These are phyloP conservation scores for Ilex asprella DNA, from an alignment of 257 asterid species.

Conservation along the genomic window DNA sequence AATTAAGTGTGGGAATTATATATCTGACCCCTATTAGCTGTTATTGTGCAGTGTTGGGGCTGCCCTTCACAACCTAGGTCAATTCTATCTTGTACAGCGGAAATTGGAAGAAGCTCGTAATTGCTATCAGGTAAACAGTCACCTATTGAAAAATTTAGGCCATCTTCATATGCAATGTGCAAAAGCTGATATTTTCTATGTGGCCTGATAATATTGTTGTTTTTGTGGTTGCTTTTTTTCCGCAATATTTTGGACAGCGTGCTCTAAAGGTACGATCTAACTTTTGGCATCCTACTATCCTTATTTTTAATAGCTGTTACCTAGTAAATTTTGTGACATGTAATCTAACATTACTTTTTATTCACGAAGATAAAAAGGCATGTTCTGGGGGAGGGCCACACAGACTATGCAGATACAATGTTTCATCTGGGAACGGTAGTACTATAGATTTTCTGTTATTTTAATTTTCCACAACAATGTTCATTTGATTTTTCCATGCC, in stretches of 20 bases:
- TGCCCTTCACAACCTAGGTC: slow-evolving; percentile 94
- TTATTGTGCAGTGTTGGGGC: slow-evolving; percentile 71
- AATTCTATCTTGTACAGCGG: slow-evolving; percentile 59
- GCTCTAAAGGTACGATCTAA: slow-evolving; percentile 70
- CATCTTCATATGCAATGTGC: neutral
- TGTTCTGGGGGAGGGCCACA: slow-evolving; percentile 69
- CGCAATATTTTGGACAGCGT: slow-evolving; percentile 50
- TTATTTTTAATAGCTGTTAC: slow-evolving; percentile 17
- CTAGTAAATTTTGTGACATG: slow-evolving; percentile 9
- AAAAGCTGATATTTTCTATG: neutral
- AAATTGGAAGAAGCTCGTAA: slow-evolving; percentile 62
- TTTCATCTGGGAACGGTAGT: slow-evolving; percentile 87
- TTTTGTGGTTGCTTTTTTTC: slow-evolving; percentile 16
- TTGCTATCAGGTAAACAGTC: slow-evolving; percentile 65
- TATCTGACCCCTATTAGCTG: too few species aligned
- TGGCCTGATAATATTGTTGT: slow-evolving; percentile 11
- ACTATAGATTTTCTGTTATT: slow-evolving; percentile 2
- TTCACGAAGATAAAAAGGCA: slow-evolving; percentile 70
- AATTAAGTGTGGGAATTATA: too few species aligned
- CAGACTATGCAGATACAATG: slow-evolving; percentile 92
- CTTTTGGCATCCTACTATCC: slow-evolving; percentile 15
- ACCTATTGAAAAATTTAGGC: neutral
- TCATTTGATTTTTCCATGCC: neutral
- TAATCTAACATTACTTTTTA: slow-evolving; percentile 20
- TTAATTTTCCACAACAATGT: neutral